Evolutionary conservation across 2,329 filamentous ascomycete genomes (phyloP).

Genomic region (Sclerotinia minor): DNA sequence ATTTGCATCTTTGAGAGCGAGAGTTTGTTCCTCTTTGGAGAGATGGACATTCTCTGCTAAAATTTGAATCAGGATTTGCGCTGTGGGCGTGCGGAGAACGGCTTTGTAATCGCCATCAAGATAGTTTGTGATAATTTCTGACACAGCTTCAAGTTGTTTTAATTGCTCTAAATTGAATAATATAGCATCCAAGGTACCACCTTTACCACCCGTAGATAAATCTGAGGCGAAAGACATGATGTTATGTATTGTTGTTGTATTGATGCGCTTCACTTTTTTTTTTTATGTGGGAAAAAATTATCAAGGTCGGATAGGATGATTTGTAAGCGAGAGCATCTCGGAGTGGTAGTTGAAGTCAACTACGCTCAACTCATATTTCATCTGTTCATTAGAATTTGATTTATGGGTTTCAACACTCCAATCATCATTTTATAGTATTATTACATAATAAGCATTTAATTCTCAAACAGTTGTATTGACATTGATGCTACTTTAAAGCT

Average conservation of each 20-base stretch:
- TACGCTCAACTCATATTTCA: neutral
- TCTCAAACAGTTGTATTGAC: neutral
- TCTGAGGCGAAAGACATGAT: constrained; percentile 22
- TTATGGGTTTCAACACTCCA: neutral
- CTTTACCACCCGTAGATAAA: constrained; percentile 10
- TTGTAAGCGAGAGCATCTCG: constrained; percentile 23
- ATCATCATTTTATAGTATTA: neutral
- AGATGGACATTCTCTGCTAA: constrained; percentile 32
- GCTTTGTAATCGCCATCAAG: constrained; percentile 40
- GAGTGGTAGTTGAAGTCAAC: constrained; percentile 11
- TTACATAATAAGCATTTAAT: neutral
- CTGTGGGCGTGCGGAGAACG: constrained; percentile 36
- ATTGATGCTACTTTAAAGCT: neutral
- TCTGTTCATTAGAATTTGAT: neutral
- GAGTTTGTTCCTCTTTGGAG: constrained; percentile 27
- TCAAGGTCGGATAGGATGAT: constrained; percentile 19
- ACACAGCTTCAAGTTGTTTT: constrained; percentile 34
- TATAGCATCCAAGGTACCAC: constrained; percentile 34
- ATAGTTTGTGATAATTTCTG: constrained; percentile 35
- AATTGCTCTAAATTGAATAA: constrained; percentile 37
- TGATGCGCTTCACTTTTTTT: constrained; percentile 10
- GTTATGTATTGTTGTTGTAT: constrained; percentile 24
- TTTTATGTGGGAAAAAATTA: constrained; percentile 32
- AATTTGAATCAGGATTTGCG: constrained; percentile 35
- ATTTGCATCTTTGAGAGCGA: constrained; percentile 28